A percentile compares a stretch with the other conserved stretches of the same genome.
phyloP scores from a whole-genome alignment of 371 early-diverging fungal species.

The Lichtheimia hyalospora region DNA sequence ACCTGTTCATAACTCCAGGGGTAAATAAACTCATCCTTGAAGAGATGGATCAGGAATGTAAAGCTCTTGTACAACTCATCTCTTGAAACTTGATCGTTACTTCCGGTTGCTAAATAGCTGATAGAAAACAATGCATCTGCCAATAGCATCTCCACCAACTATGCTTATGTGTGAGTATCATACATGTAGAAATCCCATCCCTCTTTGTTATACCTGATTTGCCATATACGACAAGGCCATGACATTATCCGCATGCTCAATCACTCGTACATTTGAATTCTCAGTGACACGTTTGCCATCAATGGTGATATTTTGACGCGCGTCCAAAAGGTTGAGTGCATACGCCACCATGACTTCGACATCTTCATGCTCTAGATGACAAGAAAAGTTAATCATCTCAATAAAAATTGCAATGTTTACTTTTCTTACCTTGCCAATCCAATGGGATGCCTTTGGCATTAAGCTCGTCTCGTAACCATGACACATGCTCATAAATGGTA shows the following conservation, averaged over 20 bases:
- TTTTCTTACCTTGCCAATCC: conserved; percentile 51
- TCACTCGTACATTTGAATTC: conserved; percentile 36
- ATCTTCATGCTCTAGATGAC: conserved; percentile 37
- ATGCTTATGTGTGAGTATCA: background rate
- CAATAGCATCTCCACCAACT: conserved; percentile 39
- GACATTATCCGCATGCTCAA: conserved; percentile 54
- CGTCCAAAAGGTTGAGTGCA: conserved; percentile 37
- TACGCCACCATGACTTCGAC: conserved; percentile 36
- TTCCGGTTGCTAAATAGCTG: conserved; percentile 31
- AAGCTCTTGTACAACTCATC: conserved; percentile 37
- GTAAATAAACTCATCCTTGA: conserved; percentile 49
- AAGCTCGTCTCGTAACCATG: conserved; percentile 38
- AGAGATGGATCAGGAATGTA: conserved; percentile 41
- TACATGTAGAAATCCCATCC: background rate
- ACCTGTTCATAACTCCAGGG: conserved; percentile 46
- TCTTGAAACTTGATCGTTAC: background rate
- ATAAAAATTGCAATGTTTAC: too few species aligned
- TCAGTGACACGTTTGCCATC: conserved; percentile 44
- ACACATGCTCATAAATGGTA: conserved; percentile 31
- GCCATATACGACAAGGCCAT: conserved; percentile 52
- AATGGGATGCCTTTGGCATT: conserved; percentile 24
- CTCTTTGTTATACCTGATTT: conserved; percentile 26
- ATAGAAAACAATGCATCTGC: conserved; percentile 46
- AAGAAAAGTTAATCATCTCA: too few species aligned
- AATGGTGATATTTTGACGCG: conserved; percentile 34